Base-by-base conservation (phyloP, 2,329 filamentous ascomycete genomes). In the Macrophomina tecta region DNA sequence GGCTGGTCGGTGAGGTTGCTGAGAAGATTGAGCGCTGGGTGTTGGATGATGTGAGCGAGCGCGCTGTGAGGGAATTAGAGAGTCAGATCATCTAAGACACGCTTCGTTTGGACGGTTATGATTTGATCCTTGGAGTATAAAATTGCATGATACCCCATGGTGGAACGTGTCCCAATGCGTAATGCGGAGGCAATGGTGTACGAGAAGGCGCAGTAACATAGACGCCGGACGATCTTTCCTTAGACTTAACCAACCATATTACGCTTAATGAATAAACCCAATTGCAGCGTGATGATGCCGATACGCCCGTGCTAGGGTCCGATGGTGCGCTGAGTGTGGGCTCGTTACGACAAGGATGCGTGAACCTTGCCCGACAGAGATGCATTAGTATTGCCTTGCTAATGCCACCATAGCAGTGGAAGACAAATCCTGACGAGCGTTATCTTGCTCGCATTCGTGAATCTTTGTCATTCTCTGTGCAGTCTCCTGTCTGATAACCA, bases 1-100 rank as follows among this genome's bases (percentile, higher is more conserved):
- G 80, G 69, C 80, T 94, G n/a, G 88, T 94, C n/a, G 89, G 89
- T 0, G 90, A 94, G 76, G 89, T 92, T 2, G 89, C 87, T 3
- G 83, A 83, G 36, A 81, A 87, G 67, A 86, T 95, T 67, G 83
- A 89, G 69, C 82, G 82, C 18, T 95, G 92, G 92, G 86, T 93
- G 4, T 81, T 86, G 34, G 89, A 90, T 56, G 88, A 90, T 71
- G 78, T 64, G 58, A 53, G 60, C n/a, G 65, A 64, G 40, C n/a
- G 65, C 9, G 46, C 48, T 18, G 53, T 51, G 18, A 49, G 32
- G 30, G 65, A 64, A 18, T 28, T 67, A 18, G 65, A 51, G 34
- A 61, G 48, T 18, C 58, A 62, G n/a, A 28, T 62, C 12, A 36
- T 49, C 18, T 62, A 40, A 62, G 11, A 45, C 32, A 16, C 2